phyloP scores from a whole-genome alignment of 768 basidiomycete species.

The Mycena vulgaris region DNA sequence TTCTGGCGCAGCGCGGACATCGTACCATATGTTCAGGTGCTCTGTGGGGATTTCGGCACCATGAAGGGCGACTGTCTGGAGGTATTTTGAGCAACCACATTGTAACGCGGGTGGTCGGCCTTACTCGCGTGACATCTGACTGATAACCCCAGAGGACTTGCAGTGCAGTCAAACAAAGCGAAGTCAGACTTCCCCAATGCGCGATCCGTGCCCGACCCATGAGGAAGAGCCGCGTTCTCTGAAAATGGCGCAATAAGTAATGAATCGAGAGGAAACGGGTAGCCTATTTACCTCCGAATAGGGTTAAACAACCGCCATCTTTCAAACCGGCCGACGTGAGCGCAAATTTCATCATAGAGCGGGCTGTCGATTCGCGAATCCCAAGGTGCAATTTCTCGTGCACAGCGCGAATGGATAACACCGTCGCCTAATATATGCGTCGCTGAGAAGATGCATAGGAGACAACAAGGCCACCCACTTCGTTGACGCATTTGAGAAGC shows the following conservation, averaged over 20 bases:
- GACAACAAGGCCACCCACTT: slow-evolving; percentile 61
- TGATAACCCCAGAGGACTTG: slow-evolving; percentile 80
- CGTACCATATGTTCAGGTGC: slow-evolving; percentile 74
- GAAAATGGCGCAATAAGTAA: slow-evolving; percentile 13
- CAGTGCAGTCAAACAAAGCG: slow-evolving; percentile 83
- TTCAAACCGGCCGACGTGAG: slow-evolving; percentile 72
- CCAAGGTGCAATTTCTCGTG: slow-evolving; percentile 75
- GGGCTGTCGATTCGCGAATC: slow-evolving; percentile 82
- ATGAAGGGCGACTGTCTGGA: slow-evolving; percentile 76
- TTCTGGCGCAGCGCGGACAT: slow-evolving; percentile 77
- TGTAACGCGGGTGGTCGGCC: slow-evolving; percentile 30
- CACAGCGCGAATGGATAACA: slow-evolving; percentile 80
- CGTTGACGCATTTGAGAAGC: slow-evolving; percentile 84
- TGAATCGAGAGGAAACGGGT: neutral
- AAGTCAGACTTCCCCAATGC: slow-evolving; percentile 70
- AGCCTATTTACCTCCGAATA: slow-evolving; percentile 79
- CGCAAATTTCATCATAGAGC: slow-evolving; percentile 68
- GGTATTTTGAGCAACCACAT: slow-evolving; percentile 32
- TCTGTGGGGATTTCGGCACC: slow-evolving; percentile 67
- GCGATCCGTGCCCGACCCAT: slow-evolving; percentile 84
- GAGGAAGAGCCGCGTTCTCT: slow-evolving; percentile 92
- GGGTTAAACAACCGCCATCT: slow-evolving; percentile 72
- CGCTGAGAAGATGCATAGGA: neutral
- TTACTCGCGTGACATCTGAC: slow-evolving; percentile 85
- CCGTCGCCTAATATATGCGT: slow-evolving; percentile 78